Conservation (phyloP, 2,329 filamentous ascomycete species). For the Alternaria infectoria region DNA sequence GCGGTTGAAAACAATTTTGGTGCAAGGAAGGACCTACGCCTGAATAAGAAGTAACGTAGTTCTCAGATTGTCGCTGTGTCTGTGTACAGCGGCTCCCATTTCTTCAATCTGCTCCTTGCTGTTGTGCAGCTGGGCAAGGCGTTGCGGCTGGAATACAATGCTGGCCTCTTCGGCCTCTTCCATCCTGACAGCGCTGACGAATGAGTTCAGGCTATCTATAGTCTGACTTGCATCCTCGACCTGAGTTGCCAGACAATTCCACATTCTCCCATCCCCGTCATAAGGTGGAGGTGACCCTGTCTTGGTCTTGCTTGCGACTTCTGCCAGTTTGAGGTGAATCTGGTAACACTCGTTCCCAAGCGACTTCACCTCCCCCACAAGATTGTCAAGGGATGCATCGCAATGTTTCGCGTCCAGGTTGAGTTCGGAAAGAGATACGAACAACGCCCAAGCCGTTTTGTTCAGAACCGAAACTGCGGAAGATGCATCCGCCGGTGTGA, state of each 20-base stretch:
- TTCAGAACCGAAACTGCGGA: slow-evolving; percentile 19
- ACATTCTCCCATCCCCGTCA: slow-evolving; percentile 16
- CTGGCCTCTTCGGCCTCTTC: slow-evolving; percentile 1
- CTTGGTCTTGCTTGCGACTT: slow-evolving; percentile 7
- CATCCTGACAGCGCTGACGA: slow-evolving; percentile 10
- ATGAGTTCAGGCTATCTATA: slow-evolving; percentile 18
- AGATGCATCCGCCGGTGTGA: slow-evolving; percentile 10
- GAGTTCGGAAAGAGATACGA: slow-evolving; percentile 21
- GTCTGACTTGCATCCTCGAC: slow-evolving; percentile 18
- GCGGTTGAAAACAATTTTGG: not conserved
- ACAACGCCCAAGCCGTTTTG: slow-evolving; percentile 25
- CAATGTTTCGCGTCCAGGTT: slow-evolving; percentile 9
- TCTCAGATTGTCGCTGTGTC: slow-evolving; percentile 23
- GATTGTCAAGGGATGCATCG: slow-evolving; percentile 11
- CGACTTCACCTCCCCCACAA: slow-evolving; percentile 22
- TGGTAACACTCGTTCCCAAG: slow-evolving; percentile 30
- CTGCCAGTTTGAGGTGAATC: slow-evolving; percentile 23
- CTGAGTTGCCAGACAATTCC: slow-evolving; percentile 19
- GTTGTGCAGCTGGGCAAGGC: slow-evolving; percentile 11
- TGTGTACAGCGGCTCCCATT: slow-evolving; percentile 7
- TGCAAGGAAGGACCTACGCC: slow-evolving; percentile 15
- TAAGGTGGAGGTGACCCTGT: slow-evolving; percentile 2
- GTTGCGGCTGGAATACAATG: slow-evolving; percentile 9
- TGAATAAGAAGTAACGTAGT: slow-evolving; percentile 20
- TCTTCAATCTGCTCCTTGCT: not conserved